phyloP scores from a whole-genome alignment of 345 rosid species.

The Salix dunnii region DNA sequence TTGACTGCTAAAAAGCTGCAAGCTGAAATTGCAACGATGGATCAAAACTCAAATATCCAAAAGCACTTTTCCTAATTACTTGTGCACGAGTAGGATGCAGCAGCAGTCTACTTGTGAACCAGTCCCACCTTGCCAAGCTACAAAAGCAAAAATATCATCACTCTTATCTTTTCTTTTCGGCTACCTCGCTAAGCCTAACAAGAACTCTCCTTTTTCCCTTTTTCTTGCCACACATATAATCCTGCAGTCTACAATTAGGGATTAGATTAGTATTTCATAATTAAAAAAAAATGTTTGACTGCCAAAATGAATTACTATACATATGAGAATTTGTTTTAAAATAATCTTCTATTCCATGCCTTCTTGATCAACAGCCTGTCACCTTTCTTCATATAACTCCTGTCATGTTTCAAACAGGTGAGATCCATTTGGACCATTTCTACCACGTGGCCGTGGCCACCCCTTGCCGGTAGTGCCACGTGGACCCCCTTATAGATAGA shows the following conservation, averaged over 20 bases:
- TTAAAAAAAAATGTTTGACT: too few relatives aligned
- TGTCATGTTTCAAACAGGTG: constrained; percentile 2
- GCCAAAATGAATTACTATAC: too few relatives aligned
- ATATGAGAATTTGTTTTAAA: too few relatives aligned
- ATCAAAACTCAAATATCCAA: not conserved
- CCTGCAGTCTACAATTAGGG: too few relatives aligned
- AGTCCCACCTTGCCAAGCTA: not conserved
- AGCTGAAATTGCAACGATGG: not conserved
- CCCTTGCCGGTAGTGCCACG: constrained; percentile 50
- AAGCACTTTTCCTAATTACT: not conserved
- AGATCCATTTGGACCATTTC: constrained; percentile 40
- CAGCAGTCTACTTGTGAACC: too few relatives aligned
- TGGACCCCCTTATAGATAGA: constrained; percentile 25
- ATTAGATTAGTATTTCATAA: too few relatives aligned
- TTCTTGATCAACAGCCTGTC: constrained; percentile 37
- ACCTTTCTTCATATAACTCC: constrained; percentile 15
- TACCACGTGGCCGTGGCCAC: constrained; percentile 46
- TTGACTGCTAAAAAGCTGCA: constrained; percentile 4
- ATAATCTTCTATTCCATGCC: not conserved
- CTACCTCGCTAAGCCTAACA: not conserved
- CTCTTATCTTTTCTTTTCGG: not conserved
- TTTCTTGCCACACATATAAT: too few relatives aligned
- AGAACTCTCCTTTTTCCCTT: not conserved
- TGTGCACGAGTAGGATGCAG: not conserved
- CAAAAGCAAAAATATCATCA: not conserved